phyloP scores from a whole-genome alignment of 2,329 filamentous ascomycete genomes.

The Endoconidiophora laricicola region DNA sequence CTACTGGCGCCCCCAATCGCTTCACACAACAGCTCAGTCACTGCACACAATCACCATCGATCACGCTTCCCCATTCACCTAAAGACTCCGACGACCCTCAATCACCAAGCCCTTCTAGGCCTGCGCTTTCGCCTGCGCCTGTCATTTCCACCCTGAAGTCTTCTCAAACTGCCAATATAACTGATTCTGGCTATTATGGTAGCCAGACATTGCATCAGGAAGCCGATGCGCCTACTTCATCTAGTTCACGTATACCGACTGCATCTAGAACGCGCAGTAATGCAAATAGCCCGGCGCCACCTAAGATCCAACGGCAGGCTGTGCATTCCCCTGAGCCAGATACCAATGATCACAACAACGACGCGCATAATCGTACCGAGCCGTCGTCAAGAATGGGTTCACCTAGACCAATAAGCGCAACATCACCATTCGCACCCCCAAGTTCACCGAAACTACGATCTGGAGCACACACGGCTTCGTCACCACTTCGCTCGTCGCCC shows the following conservation, averaged over 20 bases:
- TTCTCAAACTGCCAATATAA: neutral
- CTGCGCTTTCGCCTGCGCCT: slow-evolving; percentile 1
- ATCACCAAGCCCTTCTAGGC: slow-evolving; percentile 7
- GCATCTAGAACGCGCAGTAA: neutral
- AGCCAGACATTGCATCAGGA: slow-evolving; percentile 29
- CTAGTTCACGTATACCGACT: neutral
- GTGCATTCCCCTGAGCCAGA: neutral
- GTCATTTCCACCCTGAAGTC: neutral
- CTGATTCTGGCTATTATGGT: slow-evolving; percentile 57
- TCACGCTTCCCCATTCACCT: neutral
- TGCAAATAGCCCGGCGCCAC: neutral
- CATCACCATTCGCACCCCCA: slow-evolving; percentile 4
- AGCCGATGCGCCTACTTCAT: neutral
- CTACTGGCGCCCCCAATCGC: slow-evolving; percentile 36
- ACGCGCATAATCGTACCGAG: neutral
- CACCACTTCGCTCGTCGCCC: neutral
- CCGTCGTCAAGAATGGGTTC: slow-evolving; percentile 3
- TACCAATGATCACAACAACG: neutral
- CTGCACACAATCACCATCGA: slow-evolving; percentile 29
- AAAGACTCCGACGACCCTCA: slow-evolving; percentile 7
- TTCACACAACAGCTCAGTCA: slow-evolving; percentile 33
- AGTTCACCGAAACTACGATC: neutral
- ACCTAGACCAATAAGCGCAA: slow-evolving; percentile 2
- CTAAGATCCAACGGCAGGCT: neutral
- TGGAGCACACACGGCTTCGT: neutral